Evolutionary conservation across 1,284 basidiomycete genomes (phyloP).

Genomic region (Porogramme epimiltina): DNA sequence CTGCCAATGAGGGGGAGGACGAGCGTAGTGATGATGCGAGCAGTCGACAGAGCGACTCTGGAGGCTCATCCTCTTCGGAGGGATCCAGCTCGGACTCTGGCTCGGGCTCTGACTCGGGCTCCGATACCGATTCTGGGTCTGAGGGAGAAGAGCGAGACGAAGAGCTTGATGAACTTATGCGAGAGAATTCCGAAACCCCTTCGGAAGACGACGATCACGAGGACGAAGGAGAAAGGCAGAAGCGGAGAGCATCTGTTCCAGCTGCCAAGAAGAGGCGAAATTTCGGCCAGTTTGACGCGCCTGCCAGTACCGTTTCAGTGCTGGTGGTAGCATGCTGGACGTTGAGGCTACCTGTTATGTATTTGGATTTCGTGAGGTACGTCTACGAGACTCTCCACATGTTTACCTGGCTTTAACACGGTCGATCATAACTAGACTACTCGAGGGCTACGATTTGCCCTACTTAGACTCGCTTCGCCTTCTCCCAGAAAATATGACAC

Average conservation of each 20-base stretch:
- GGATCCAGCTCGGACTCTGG: conserved; percentile 19
- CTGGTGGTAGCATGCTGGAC: conserved; percentile 78
- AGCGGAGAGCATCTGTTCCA: conserved; percentile 8
- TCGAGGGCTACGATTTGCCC: conserved; percentile 77
- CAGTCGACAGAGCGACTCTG: conserved; percentile 9
- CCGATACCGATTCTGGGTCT: no score
- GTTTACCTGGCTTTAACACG: neutral
- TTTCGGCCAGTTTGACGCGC: conserved; percentile 47
- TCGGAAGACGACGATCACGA: conserved; percentile 42
- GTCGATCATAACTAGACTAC: conserved; percentile 45
- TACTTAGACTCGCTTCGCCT: conserved; percentile 77
- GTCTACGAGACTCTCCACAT: neutral
- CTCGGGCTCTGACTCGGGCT: neutral
- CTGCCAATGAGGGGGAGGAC: conserved; percentile 20
- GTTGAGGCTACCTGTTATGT: conserved; percentile 74
- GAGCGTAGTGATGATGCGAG: conserved; percentile 29
- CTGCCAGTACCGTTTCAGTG: conserved; percentile 63
- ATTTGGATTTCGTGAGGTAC: conserved; percentile 74
- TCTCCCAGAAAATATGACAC: conserved; percentile 65
- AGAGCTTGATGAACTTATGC: conserved; percentile 55
- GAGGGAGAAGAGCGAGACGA: conserved; percentile 34
- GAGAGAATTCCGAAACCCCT: conserved; percentile 54
- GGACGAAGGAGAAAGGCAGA: conserved; percentile 4
- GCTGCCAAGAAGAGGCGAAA: conserved; percentile 13
- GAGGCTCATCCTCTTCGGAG: conserved; percentile 18